Evolutionary conservation across 23 red algal species (phyloP).

Genomic region (Gracilaria gracilis): DNA sequence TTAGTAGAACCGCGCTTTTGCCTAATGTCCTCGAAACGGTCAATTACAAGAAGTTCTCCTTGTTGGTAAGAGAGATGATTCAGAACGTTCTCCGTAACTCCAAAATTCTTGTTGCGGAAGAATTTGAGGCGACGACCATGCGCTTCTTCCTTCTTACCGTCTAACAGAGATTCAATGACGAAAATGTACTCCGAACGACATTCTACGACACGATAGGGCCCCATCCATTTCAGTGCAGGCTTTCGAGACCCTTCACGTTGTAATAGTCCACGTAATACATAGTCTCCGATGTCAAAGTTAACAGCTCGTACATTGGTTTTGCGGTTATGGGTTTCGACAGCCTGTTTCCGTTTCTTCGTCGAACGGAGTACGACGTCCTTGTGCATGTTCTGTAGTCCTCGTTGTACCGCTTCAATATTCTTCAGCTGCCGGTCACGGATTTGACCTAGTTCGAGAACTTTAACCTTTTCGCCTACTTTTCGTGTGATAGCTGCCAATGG

Average conservation of each 20-base stretch:
- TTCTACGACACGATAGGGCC: not conserved
- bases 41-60: slow-evolving; percentile 14
- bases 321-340: slow-evolving; percentile 30
- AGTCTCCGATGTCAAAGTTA: slow-evolving; percentile 14
- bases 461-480: no score
- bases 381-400: not conserved
- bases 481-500: not conserved
- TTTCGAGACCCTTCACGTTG: not conserved
- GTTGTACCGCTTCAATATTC: not conserved
- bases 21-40: not conserved
- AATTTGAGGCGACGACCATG: slow-evolving; percentile 6
- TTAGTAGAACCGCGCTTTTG: not conserved
- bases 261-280: not conserved
- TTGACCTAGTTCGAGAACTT: not conserved
- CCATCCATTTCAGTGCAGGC: slow-evolving; percentile 23
- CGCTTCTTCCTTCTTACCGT: not conserved
- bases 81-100: not conserved
- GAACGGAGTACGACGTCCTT: not conserved
- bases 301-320: not conserved
- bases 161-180: no score
- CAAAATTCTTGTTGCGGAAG: no score
- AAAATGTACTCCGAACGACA: no score
- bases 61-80: slow-evolving; percentile 1
- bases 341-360: not conserved
- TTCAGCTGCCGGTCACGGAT: not conserved